Evolutionary conservation across 2,329 filamentous ascomycete genomes (phyloP).

Genomic region (Sarocladium strictum): DNA sequence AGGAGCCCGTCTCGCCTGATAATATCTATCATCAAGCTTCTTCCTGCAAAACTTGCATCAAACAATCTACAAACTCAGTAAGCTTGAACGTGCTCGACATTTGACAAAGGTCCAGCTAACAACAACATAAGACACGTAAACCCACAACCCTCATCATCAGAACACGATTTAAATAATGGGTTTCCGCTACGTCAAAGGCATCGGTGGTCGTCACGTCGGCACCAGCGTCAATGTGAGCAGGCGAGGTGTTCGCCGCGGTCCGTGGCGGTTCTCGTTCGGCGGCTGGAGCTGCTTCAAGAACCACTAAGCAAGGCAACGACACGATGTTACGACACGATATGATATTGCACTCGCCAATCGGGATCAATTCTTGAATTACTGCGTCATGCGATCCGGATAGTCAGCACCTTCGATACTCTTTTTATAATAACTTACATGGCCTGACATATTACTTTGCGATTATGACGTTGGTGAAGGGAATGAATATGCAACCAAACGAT

Average conservation of each 20-base stretch:
- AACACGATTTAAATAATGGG: too few species aligned
- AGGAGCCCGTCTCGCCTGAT: too few species aligned
- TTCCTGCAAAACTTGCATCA: not conserved
- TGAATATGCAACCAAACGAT: not conserved
- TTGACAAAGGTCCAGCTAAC: too few species aligned
- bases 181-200: slow-evolving; percentile 38
- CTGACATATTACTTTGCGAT: not conserved
- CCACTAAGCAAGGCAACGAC: not conserved
- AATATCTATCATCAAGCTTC: not conserved
- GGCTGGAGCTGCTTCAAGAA: slow-evolving; percentile 45
- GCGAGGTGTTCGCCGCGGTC: slow-evolving; percentile 41
- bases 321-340: not conserved
- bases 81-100: too few species aligned
- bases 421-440: not conserved
- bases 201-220: slow-evolving; percentile 44
- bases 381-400: not conserved
- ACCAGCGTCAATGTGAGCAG: slow-evolving; percentile 41
- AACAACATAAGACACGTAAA: too few species aligned
- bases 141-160: too few species aligned
- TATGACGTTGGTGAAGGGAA: not conserved
- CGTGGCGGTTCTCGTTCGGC: slow-evolving; percentile 44
- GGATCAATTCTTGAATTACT: not conserved
- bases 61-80: not conserved
- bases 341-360: not conserved
- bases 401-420: not conserved